Evolutionary conservation across 1,139 yeast genomes (phyloP).

Genomic region (Schwanniomyces etchellsii): DNA sequence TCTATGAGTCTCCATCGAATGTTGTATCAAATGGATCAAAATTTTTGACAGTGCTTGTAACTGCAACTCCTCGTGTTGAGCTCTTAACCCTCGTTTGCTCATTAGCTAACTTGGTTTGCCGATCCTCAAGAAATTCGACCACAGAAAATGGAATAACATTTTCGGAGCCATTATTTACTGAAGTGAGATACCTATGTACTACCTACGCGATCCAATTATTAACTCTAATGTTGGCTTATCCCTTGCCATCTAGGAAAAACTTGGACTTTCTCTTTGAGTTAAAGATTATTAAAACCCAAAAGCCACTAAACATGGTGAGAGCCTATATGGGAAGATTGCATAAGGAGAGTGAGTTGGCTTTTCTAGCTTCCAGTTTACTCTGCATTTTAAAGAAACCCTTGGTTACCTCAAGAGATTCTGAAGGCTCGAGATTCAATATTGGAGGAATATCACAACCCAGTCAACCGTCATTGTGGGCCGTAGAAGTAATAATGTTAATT

Average conservation of each 20-base stretch:
- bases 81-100: conserved; percentile 60
- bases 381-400: conserved; percentile 44
- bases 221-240: conserved; percentile 57
- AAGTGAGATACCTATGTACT: conserved; percentile 49
- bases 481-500: conserved; percentile 53
- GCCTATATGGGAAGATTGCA: conserved; percentile 47
- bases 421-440: conserved; percentile 13
- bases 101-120: conserved; percentile 53
- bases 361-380: conserved; percentile 42
- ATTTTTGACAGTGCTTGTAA: conserved; percentile 54
- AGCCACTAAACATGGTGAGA: conserved; percentile 45
- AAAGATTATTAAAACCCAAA: conserved; percentile 16
- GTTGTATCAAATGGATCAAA: conserved; percentile 49
- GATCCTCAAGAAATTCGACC: conserved; percentile 23
- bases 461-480: conserved; percentile 45
- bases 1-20: conserved; percentile 47
- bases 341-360: conserved; percentile 48
- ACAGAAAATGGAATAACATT: conserved; percentile 31
- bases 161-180: conserved; percentile 24
- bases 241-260: conserved; percentile 49
- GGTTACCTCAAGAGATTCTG: conserved; percentile 11
- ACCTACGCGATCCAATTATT: conserved; percentile 59
- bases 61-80: conserved; percentile 44
- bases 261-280: conserved; percentile 38
- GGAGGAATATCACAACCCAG: conserved; percentile 11